Conservation (phyloP, 1,284 basidiomycete genomes). For the Bjerkandera adusta region DNA sequence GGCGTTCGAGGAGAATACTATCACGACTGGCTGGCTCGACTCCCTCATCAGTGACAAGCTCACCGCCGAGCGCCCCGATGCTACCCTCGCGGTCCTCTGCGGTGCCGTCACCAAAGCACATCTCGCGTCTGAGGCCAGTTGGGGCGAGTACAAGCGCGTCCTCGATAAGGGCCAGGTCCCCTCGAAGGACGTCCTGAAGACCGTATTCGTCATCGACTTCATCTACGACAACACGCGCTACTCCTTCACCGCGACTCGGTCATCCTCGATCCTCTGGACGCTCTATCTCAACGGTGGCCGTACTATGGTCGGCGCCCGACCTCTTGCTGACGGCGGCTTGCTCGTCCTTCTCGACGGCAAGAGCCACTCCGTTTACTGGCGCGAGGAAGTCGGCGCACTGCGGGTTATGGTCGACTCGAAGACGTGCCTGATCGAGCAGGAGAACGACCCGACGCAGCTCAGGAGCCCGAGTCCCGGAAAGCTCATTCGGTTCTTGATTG, state of each 20-base stretch:
- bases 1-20: conserved; percentile 95
- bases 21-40: conserved; percentile 99
- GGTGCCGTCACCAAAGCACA: conserved; percentile 94
- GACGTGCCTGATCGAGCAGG: conserved; percentile 98
- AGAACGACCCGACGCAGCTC: conserved; percentile 98
- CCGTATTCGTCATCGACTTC: conserved; percentile 96
- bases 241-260: conserved; percentile 94
- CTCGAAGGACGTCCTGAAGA: conserved; percentile 91
- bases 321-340: conserved; percentile 93
- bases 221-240: conserved; percentile 97
- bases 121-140: conserved; percentile 85
- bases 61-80: conserved; percentile 95
- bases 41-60: conserved; percentile 95
- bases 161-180: conserved; percentile 99
- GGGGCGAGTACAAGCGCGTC: conserved; percentile 92
- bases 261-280: conserved; percentile 87
- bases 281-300: conserved; percentile 95
- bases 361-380: conserved; percentile 98
- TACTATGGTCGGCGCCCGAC: conserved; percentile 86
- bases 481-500: conserved; percentile 92
- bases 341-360: conserved; percentile 90
- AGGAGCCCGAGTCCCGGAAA: conserved; percentile 97
- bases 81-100: conserved; percentile 91
- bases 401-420: conserved; percentile 95
- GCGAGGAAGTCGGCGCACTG: conserved; percentile 95